These are phyloP conservation scores for Geranium incanum DNA, from an alignment of 441 rosid genomes.

Conservation along the genomic window DNA sequence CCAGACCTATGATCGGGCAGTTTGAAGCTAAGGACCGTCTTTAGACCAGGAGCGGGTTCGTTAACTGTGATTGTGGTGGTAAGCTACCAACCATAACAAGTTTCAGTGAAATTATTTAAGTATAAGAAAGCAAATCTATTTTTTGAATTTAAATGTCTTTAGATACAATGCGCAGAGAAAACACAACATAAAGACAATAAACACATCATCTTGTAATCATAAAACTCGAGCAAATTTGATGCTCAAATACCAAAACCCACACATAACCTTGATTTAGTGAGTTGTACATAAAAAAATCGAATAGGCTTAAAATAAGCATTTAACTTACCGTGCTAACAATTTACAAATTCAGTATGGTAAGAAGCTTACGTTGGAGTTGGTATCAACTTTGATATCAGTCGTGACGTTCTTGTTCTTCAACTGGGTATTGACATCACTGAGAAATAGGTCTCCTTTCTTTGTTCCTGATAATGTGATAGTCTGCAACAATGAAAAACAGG, in stretches of 20 bases:
- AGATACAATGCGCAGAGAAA: not conserved
- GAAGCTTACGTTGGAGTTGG: constrained; percentile 66
- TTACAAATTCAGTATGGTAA: not conserved
- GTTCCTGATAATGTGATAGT: constrained; percentile 48
- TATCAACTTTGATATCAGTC: constrained; percentile 82
- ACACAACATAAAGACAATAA: not conserved
- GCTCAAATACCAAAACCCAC: not conserved
- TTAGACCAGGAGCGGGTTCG: constrained; percentile 84
- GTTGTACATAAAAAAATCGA: not conserved
- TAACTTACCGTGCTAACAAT: not conserved
- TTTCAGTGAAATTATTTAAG: constrained; percentile 10
- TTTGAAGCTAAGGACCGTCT: constrained; percentile 63
- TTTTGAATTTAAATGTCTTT: not conserved
- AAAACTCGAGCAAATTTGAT: no score
- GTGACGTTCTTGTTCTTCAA: constrained; percentile 79
- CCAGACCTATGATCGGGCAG: constrained; percentile 90
- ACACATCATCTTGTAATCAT: not conserved
- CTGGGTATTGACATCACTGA: constrained; percentile 60
- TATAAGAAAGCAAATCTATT: not conserved
- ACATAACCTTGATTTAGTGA: not conserved
- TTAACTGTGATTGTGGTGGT: constrained; percentile 61
- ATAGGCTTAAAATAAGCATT: not conserved
- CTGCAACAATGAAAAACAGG: constrained; percentile 25
- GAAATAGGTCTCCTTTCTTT: constrained; percentile 52
- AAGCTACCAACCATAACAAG: constrained; percentile 40